Base-by-base conservation (phyloP, 768 basidiomycete species). In the Coprinellus micaceus region DNA sequence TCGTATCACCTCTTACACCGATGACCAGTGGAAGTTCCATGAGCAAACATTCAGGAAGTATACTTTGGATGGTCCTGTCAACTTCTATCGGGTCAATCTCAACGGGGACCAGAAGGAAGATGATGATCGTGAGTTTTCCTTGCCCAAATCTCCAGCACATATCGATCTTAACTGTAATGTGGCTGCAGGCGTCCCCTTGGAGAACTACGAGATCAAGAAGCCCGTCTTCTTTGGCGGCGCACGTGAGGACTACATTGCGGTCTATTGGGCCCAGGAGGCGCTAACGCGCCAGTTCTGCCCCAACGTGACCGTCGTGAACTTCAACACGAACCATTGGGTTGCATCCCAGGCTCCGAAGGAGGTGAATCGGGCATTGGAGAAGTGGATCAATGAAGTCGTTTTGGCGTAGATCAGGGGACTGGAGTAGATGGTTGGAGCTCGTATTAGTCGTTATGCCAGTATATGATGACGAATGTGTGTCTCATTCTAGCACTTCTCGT, bases 321-420 rank as follows among this genome's bases (percentile, higher is more conserved):
- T 72, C 39, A 66, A 74, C 30, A 58, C 74, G 2, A 63, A 64
- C n/a, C 75, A 77, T 59, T 77, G 74, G 73, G 59, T 72, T 7
- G 52, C 64, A 25, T 60, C 67, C 47, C 70, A 72, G 37, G 63
- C 58, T 2, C 63, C 61, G 9, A 68, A 72, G n/a, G 62, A 72
- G 53, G 41, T 76, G 25, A 75, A 74, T 52, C 52, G 39, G 6
- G 70, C 67, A 13, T 40, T 67, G 21, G 52, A 48, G 17, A 53
- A 53, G 10, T 65, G 66, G 66, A 55, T 65, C 19, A 55, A 52
- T 13, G 33, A 29, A 33, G 52, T 24, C 19, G 40, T 33, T 33
- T 6, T 33, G 33, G 33, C 33, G 7, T 33, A 33, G 33, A 13
- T 33, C 13, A 33, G 6, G 33, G 13, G 6, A 6, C 13, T 33